phyloP scores from a whole-genome alignment of 371 early-diverging fungal genomes.

The Rhizopus delemar region DNA sequence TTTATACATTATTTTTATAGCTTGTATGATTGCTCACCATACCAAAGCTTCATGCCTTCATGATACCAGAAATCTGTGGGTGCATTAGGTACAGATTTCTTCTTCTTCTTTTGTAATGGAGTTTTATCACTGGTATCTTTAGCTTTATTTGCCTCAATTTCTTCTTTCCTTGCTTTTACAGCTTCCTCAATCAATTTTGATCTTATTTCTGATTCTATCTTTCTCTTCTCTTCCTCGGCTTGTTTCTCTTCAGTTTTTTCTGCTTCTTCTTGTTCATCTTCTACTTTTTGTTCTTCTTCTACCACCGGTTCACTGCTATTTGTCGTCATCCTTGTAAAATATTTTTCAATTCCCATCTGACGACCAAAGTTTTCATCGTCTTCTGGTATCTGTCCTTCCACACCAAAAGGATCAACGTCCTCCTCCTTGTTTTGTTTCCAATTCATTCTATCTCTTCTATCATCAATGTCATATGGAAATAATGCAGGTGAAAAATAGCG shows the following conservation, averaged over 20 bases:
- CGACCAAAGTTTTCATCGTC: neutral
- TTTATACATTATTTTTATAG: neutral
- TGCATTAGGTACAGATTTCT: neutral
- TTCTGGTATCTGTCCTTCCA: neutral
- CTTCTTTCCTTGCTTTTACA: neutral
- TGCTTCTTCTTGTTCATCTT: neutral
- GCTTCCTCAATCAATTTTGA: neutral
- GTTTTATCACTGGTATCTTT: neutral
- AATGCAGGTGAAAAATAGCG: neutral
- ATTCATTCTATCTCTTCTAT: neutral
- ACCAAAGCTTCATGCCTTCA: constrained; percentile 5
- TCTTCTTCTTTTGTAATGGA: neutral
- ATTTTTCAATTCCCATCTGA: constrained; percentile 3
- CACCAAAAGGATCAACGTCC: neutral
- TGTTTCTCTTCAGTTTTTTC: neutral
- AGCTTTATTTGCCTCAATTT: neutral
- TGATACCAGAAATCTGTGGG: neutral
- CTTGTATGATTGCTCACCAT: neutral
- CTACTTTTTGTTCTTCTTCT: neutral
- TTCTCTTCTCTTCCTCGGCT: neutral
- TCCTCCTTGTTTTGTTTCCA: neutral
- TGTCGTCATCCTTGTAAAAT: neutral
- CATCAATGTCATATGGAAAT: neutral
- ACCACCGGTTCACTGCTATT: neutral
- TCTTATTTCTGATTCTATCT: neutral